phyloP scores from a whole-genome alignment of 2,329 filamentous ascomycete genomes.

The Penicillium sp. region DNA sequence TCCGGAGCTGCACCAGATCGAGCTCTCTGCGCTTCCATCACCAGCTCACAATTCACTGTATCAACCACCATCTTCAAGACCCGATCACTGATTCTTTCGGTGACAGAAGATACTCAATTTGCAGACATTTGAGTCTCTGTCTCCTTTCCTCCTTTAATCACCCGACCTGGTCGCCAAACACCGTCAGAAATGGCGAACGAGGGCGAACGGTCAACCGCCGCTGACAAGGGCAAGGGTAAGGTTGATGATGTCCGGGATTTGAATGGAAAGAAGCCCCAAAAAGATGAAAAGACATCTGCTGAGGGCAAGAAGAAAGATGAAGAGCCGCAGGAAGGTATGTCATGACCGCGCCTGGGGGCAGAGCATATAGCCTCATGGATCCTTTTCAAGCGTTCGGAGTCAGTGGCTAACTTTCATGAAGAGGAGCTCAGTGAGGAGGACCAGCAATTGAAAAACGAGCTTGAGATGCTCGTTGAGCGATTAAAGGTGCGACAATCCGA shows the following conservation, averaged over 20 bases:
- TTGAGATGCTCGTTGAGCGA: constrained; percentile 96
- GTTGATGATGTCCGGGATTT: constrained; percentile 62
- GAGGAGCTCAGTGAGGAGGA: constrained; percentile 98
- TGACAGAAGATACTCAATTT: constrained; percentile 5
- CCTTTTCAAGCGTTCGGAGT: constrained; percentile 26
- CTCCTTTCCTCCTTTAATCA: constrained; percentile 6
- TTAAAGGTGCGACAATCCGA: constrained; percentile 59
- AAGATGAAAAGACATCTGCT: constrained; percentile 62
- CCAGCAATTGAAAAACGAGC: constrained; percentile 93
- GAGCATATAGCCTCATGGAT: constrained; percentile 9
- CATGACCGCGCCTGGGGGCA: constrained; percentile 7
- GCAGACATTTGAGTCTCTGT: constrained; percentile 5
- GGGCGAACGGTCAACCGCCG: constrained; percentile 73
- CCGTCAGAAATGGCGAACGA: constrained; percentile 75
- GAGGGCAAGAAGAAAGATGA: constrained; percentile 72
- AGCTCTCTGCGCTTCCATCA: constrained; percentile 24
- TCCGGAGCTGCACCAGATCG: constrained; percentile 22
- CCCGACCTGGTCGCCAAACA: constrained; percentile 28
- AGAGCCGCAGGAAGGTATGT: constrained; percentile 55
- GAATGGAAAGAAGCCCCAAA: constrained; percentile 50
- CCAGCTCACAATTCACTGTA: constrained; percentile 25
- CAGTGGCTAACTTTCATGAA: constrained; percentile 39
- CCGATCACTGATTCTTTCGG: constrained; percentile 14
- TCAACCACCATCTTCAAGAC: constrained; percentile 17
- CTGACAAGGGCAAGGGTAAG: constrained; percentile 97